Percentiles rank a stretch among this genome's conserved stretches.
phyloP scores from a whole-genome alignment of 1,284 basidiomycete genomes.

The Ganoderma multipileum region DNA sequence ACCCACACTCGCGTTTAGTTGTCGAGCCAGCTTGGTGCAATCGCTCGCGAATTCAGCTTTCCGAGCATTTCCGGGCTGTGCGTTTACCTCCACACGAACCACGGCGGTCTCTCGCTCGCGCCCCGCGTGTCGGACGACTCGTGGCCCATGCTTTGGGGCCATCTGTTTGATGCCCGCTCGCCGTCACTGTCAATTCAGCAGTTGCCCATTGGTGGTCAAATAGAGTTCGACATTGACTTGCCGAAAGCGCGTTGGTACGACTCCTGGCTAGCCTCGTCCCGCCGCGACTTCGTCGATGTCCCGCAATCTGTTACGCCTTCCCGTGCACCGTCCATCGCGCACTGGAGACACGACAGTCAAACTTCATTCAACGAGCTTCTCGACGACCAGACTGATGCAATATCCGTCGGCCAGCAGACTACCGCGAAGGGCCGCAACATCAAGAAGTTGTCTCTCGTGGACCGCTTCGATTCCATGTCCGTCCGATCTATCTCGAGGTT shows the following conservation, averaged over 20 bases:
- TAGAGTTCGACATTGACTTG: constrained; percentile 83
- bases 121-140: constrained; percentile 81
- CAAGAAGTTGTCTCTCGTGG: constrained; percentile 70
- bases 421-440: constrained; percentile 56
- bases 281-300: constrained; percentile 53
- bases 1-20: constrained; percentile 5
- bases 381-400: constrained; percentile 47
- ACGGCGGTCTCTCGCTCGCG: constrained; percentile 58
- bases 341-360: constrained; percentile 62
- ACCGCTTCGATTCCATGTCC: constrained; percentile 59
- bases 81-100: constrained; percentile 71
- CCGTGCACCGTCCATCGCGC: constrained; percentile 50
- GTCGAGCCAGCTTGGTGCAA: constrained; percentile 70
- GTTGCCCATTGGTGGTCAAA: constrained; percentile 68
- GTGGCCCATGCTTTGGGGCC: constrained; percentile 75
- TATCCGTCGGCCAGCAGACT: constrained; percentile 33
- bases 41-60: constrained; percentile 82
- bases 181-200: constrained; percentile 45
- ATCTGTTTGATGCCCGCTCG: constrained; percentile 60
- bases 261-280: constrained; percentile 63
- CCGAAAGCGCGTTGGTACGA: constrained; percentile 76
- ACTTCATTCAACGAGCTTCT: constrained; percentile 55
- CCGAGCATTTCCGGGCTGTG: constrained; percentile 77
- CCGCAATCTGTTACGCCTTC: constrained; percentile 49
- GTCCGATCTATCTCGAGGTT: constrained; percentile 42